Evolutionary conservation across 2,329 filamentous ascomycete species (phyloP), one percentile per base, ranked within the genome.

Genomic region (Aspergillus novofumigatus): DNA sequence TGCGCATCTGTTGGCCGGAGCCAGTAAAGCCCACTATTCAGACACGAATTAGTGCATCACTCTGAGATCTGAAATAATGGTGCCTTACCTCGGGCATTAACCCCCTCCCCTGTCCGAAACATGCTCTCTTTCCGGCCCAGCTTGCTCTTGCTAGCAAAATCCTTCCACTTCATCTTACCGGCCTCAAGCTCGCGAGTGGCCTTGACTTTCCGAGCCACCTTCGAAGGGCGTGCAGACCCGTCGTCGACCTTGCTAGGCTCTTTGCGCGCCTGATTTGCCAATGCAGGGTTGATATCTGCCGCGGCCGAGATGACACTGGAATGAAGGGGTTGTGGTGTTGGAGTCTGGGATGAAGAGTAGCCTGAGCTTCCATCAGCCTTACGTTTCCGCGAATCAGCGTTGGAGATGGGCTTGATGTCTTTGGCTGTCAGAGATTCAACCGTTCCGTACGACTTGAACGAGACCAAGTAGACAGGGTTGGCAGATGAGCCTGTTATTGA

Each of bases 1-100:
- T 97, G 66, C 92, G 90, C 94, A 97, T 97, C 64, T 89, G 83
- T 76, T 96, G 91, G 58, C 94, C 94, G 54, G 92, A 97, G 60
- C 94, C 94, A 8, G 91, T 96, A 70, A 99, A 97, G 35, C 94
- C 94, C 69, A 99, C 94, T 97, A 64, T 6, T 59, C 21, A 49
- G 47, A 51, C 17, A 59, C 73, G 62, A 73, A 71, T 62, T 45
- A 59, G 58, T 11, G 44, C n/a, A 50, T 56, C n/a, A 51, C 3
- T 52, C n/a, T 51, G 28, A 45, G 29, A 11, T n/a, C 50, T 50
- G 38, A 53, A 32, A 54, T 32, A 10, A 59, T 53, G 32, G n/a
- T 61, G 47, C 59, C 60, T 48, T 78, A 96, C 92, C 92, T 88
- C 92, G 85, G 57, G 90, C 92, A 68, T 91, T 85, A 25, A 94